phyloP scores from a whole-genome alignment of 1,284 basidiomycete species.

The Cystobasidium slooffiae region DNA sequence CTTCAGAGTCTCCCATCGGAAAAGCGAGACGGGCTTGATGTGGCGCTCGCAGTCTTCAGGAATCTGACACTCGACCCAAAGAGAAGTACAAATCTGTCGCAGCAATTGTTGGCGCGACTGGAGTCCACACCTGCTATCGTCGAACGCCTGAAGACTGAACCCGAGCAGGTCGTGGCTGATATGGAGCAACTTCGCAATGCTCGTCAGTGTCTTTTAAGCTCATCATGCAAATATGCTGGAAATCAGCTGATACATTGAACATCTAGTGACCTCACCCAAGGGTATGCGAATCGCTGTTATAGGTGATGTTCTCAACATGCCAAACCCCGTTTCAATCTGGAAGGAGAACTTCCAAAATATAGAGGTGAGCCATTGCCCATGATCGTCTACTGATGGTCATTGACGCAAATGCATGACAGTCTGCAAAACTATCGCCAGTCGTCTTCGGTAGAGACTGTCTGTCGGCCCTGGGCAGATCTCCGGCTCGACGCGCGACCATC shows the following conservation, averaged over 20 bases:
- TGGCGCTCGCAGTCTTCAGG: slow-evolving; percentile 74
- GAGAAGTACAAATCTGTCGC: slow-evolving; percentile 75
- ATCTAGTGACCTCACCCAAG: slow-evolving; percentile 74
- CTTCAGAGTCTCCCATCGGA: slow-evolving; percentile 89
- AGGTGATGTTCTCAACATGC: slow-evolving; percentile 76
- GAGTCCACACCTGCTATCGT: slow-evolving; percentile 79
- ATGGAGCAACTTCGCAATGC: slow-evolving; percentile 73
- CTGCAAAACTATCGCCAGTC: slow-evolving; percentile 68
- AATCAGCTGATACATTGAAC: background rate
- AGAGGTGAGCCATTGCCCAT: slow-evolving; percentile 61
- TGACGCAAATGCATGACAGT: slow-evolving; percentile 57
- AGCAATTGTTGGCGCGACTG: slow-evolving; percentile 72
- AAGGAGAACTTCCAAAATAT: slow-evolving; percentile 70
- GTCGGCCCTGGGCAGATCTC: slow-evolving; percentile 73
- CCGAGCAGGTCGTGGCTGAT: slow-evolving; percentile 71
- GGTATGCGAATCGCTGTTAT: slow-evolving; percentile 84
- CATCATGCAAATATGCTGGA: background rate
- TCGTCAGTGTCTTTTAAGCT: slow-evolving; percentile 63
- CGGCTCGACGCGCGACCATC: slow-evolving; percentile 78
- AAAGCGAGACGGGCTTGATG: slow-evolving; percentile 85
- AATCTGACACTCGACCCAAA: slow-evolving; percentile 61
- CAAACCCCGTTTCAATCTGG: slow-evolving; percentile 75
- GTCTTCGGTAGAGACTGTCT: slow-evolving; percentile 72
- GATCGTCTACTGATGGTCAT: background rate
- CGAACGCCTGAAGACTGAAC: slow-evolving; percentile 73